Percentiles rank a stretch among this genome's conserved stretches.
phyloP scores from a whole-genome alignment of 176 grass and related monocot species.

The Musa schizocarpa region DNA sequence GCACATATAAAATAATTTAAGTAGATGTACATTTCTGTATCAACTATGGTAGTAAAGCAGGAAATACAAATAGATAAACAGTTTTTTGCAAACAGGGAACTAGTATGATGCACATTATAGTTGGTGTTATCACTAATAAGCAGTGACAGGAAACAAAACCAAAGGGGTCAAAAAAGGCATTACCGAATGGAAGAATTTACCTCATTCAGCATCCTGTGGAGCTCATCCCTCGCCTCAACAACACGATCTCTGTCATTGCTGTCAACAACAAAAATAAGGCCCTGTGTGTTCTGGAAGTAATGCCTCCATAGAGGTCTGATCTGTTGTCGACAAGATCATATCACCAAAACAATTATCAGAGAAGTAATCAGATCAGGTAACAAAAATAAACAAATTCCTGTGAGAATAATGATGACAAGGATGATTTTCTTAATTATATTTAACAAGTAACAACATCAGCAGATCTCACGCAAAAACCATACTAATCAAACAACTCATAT shows the following conservation, averaged over 20 bases:
- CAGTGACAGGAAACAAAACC: not conserved
- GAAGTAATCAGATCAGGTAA: no score
- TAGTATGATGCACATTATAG: not conserved
- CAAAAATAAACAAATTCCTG: no score
- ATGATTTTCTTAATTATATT: no score
- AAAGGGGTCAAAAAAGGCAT: not conserved
- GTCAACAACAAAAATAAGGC: constrained; percentile 12
- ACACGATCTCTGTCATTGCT: constrained; percentile 15
- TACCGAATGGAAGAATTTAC: not conserved
- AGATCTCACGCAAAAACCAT: not conserved
- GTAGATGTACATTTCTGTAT: not conserved
- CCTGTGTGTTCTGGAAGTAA: constrained; percentile 8
- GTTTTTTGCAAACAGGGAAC: not conserved
- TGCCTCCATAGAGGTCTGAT: constrained; percentile 14
- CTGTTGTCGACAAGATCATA: not conserved
- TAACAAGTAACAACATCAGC: not conserved
- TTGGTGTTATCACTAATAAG: not conserved
- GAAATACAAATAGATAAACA: not conserved
- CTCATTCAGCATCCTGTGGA: constrained; percentile 12
- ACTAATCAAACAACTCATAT: not conserved
- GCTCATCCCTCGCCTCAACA: constrained; percentile 12
- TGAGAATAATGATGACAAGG: no score
- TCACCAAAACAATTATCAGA: not conserved
- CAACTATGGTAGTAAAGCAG: not conserved
- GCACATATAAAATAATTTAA: not conserved